These are phyloP conservation scores for Diaporthe destruens DNA, from an alignment of 2,329 filamentous ascomycete genomes.

Conservation along the genomic window DNA sequence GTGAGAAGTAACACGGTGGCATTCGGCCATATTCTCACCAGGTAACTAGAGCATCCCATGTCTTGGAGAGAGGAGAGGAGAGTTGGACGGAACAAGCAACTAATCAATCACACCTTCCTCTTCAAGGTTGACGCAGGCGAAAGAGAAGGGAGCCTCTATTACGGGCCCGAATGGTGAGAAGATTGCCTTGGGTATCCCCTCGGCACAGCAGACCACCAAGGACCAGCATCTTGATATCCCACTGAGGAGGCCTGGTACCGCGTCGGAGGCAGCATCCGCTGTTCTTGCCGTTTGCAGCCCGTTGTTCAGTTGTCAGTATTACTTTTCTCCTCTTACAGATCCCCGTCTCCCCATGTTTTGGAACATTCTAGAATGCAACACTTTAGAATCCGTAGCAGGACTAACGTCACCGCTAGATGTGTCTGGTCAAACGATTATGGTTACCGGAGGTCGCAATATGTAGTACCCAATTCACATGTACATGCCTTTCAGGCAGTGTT, in stretches of 20 bases:
- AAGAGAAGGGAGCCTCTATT: slow-evolving; percentile 86
- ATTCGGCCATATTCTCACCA: slow-evolving; percentile 84
- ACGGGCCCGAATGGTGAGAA: slow-evolving; percentile 81
- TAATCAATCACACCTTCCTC: no score
- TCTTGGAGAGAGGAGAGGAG: no score
- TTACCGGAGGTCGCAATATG: slow-evolving; percentile 81
- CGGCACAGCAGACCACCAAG: slow-evolving; percentile 63
- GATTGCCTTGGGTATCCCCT: slow-evolving; percentile 80
- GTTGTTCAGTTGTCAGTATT: slow-evolving; percentile 71
- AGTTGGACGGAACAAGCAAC: no score
- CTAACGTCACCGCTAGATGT: slow-evolving; percentile 63
- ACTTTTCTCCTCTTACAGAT: no score
- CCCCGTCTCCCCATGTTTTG: no score
- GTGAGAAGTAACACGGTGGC: slow-evolving; percentile 87
- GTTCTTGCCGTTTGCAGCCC: slow-evolving; percentile 86
- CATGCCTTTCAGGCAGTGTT: not conserved
- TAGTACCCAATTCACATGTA: slow-evolving; percentile 46
- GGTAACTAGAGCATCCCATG: no score
- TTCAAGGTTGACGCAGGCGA: slow-evolving; percentile 79
- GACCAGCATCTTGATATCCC: slow-evolving; percentile 78
- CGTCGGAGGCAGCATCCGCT: slow-evolving; percentile 83
- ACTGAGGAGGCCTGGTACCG: slow-evolving; percentile 79
- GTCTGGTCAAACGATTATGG: slow-evolving; percentile 86
- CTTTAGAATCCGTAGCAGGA: no score
- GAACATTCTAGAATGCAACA: no score